Conservation (phyloP, 2,329 filamentous ascomycete species). For the Raffaelea deltoideospora region DNA sequence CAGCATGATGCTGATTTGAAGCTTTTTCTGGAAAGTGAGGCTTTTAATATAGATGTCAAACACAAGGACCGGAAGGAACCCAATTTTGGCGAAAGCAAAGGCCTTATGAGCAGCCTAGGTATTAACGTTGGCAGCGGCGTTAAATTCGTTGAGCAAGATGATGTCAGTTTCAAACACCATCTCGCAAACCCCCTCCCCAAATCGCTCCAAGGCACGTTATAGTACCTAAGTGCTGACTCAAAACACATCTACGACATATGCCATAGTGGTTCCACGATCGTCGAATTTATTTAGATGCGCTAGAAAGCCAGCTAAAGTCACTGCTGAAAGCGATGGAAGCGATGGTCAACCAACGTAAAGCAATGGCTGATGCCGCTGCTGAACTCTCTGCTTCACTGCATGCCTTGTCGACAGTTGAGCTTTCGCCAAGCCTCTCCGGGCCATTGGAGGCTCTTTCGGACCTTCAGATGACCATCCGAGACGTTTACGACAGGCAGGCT, state of each 20-base stretch:
- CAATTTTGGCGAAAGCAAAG: constrained; percentile 77
- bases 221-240: too few species aligned
- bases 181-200: neutral
- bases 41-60: constrained; percentile 93
- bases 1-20: constrained; percentile 92
- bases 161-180: constrained; percentile 40
- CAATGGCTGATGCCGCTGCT: constrained; percentile 79
- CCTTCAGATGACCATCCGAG: constrained; percentile 81
- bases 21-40: constrained; percentile 89
- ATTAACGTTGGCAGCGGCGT: constrained; percentile 64
- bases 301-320: constrained; percentile 81
- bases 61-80: constrained; percentile 91
- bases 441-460: constrained; percentile 87
- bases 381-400: constrained; percentile 93
- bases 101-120: constrained; percentile 75
- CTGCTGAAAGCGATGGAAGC: constrained; percentile 87
- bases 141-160: constrained; percentile 97
- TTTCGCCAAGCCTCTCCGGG: constrained; percentile 75
- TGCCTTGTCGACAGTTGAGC: constrained; percentile 78
- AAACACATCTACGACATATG: too few species aligned
- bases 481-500: constrained; percentile 91
- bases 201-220: too few species aligned
- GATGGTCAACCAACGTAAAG: constrained; percentile 83
- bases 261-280: constrained; percentile 91
- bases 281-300: constrained; percentile 81